Evolutionary conservation across 1,284 basidiomycete species (phyloP).

Genomic region (Pyrrhoderma noxium): DNA sequence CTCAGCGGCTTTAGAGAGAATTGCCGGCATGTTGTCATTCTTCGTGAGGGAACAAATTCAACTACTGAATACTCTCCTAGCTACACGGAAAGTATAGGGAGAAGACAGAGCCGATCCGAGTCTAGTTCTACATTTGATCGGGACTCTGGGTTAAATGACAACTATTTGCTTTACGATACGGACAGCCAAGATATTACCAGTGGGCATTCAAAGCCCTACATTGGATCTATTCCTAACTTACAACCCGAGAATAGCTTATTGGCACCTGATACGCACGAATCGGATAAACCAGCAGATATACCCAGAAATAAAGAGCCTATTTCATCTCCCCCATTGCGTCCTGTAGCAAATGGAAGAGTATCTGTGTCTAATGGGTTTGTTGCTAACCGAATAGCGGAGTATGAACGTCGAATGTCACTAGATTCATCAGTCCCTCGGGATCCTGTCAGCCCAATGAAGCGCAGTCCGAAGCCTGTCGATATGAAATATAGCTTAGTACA

Average conservation of each 20-base stretch:
- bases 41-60: conserved; percentile 39
- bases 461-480: conserved; percentile 8
- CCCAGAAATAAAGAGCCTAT: too few species aligned
- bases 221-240: too few species aligned
- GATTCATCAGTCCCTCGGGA: conserved; percentile 22
- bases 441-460: conserved; percentile 19
- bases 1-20: conserved; percentile 55
- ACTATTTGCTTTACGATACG: too few species aligned
- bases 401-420: conserved; percentile 34
- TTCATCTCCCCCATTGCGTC: too few species aligned
- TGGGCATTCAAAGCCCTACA: too few species aligned
- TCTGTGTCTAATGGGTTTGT: conserved; percentile 24
- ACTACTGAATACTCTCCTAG: conserved; percentile 21
- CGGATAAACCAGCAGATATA: too few species aligned
- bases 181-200: too few species aligned
- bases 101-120: conserved; percentile 21
- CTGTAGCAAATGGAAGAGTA: too few species aligned
- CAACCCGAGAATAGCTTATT: too few species aligned
- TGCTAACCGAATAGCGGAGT: conserved; percentile 33
- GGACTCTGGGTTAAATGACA: too few species aligned
- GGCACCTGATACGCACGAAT: too few species aligned
- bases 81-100: conserved; percentile 3
- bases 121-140: conserved; percentile 9
- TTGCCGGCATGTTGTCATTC: conserved; percentile 59
- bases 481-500: conserved; percentile 51